phyloP scores from a whole-genome alignment of 2,329 filamentous ascomycete species.

The Epichloe gansuensis region DNA sequence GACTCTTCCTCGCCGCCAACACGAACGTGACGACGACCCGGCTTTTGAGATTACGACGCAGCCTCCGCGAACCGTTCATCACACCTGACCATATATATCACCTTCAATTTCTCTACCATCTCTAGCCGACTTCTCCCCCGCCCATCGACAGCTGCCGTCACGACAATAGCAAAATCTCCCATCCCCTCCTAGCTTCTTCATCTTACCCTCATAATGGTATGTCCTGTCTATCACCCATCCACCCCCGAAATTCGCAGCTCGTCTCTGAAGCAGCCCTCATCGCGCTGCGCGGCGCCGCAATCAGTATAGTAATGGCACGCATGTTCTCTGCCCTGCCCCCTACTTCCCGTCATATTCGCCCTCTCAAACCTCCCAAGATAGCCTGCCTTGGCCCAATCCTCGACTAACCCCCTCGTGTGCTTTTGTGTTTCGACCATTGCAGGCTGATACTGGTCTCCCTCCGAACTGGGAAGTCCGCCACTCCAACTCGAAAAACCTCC shows the following conservation, averaged over 20 bases:
- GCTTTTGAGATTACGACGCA: background rate
- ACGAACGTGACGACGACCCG: constrained; percentile 1
- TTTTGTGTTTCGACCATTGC: background rate
- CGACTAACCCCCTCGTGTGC: background rate
- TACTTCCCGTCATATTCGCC: background rate
- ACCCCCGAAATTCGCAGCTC: constrained; percentile 1
- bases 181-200: background rate
- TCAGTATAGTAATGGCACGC: constrained; percentile 7
- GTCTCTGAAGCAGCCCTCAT: constrained; percentile 5
- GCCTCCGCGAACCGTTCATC: background rate
- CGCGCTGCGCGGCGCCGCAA: constrained; percentile 5
- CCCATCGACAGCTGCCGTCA: constrained; percentile 1
- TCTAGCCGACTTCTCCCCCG: background rate
- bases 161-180: background rate
- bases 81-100: constrained; percentile 1
- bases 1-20: background rate
- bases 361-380: background rate
- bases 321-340: background rate
- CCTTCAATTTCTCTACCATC: background rate
- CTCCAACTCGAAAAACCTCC: constrained; percentile 96
- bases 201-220: constrained; percentile 5
- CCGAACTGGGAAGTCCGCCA: constrained; percentile 89
- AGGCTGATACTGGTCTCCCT: constrained; percentile 72
- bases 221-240: constrained; percentile 4
- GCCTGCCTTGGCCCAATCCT: background rate